A percentile compares a stretch with the other conserved stretches of the same genome.
phyloP scores from a whole-genome alignment of 768 basidiomycete species.

The Sarcodon sp. region DNA sequence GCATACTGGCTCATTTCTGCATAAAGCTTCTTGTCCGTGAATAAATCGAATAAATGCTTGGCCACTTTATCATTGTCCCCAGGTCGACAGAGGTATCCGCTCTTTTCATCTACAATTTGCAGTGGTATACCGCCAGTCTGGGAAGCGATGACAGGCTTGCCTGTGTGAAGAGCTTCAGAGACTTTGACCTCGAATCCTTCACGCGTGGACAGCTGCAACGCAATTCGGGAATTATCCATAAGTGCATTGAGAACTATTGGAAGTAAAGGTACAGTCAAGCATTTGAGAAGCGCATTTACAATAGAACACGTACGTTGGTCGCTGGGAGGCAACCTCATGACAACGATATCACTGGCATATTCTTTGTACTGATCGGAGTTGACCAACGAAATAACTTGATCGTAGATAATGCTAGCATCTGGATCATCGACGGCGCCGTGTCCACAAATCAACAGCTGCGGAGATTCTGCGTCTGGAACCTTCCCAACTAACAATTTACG shows the following conservation, averaged over 20 bases:
- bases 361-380: conserved; percentile 15
- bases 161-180: conserved; percentile 86
- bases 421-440: conserved; percentile 94
- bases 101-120: conserved; percentile 79
- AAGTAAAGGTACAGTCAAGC: neutral
- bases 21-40: conserved; percentile 58
- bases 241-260: conserved; percentile 69
- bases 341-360: conserved; percentile 27
- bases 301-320: conserved; percentile 51
- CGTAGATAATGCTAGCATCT: conserved; percentile 87
- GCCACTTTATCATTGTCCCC: conserved; percentile 72
- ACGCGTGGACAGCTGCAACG: conserved; percentile 82
- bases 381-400: conserved; percentile 57
- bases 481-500: conserved; percentile 44
- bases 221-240: conserved; percentile 82
- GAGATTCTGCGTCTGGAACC: conserved; percentile 32
- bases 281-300: neutral
- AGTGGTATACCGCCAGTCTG: conserved; percentile 90
- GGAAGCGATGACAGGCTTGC: conserved; percentile 75
- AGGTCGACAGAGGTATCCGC: conserved; percentile 71
- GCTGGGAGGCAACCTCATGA: conserved; percentile 65
- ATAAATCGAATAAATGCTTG: conserved; percentile 61
- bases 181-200: conserved; percentile 99
- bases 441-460: conserved; percentile 75
- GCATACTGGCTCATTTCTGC: conserved; percentile 29